Evolutionary conservation across 2,329 filamentous ascomycete genomes (phyloP).

Genomic region (Penicillium sp.): DNA sequence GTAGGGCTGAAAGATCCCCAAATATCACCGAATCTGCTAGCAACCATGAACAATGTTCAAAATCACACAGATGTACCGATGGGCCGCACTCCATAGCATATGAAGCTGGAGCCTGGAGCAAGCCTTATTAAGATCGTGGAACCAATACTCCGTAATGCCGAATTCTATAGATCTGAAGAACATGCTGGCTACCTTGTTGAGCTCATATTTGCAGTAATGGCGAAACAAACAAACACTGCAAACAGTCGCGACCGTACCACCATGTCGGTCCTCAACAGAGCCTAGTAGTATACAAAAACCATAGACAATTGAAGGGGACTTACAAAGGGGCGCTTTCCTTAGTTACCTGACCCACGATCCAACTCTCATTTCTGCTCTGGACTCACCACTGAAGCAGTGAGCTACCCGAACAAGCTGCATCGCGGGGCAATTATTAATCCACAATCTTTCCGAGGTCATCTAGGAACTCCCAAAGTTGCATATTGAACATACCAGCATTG

Average conservation of each 20-base stretch:
- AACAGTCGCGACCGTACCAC: not conserved
- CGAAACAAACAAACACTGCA: slow-evolving; percentile 5
- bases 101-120: not conserved
- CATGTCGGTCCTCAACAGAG: no score
- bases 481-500: not conserved
- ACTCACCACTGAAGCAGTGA: no score
- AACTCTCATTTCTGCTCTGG: no score
- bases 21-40: no score
- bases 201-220: not conserved
- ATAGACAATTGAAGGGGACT: no score
- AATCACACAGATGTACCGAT: no score
- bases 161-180: not conserved
- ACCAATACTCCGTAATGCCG: no score
- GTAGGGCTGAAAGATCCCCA: no score
- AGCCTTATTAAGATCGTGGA: not conserved
- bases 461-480: not conserved
- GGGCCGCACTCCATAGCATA: no score
- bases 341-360: no score
- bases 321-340: no score
- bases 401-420: not conserved
- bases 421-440: slow-evolving; percentile 3
- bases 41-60: no score
- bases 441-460: not conserved
- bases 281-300: not conserved
- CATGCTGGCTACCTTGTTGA: not conserved